phyloP scores from a whole-genome alignment of 768 basidiomycete genomes.

The Steccherinum ochraceum region DNA sequence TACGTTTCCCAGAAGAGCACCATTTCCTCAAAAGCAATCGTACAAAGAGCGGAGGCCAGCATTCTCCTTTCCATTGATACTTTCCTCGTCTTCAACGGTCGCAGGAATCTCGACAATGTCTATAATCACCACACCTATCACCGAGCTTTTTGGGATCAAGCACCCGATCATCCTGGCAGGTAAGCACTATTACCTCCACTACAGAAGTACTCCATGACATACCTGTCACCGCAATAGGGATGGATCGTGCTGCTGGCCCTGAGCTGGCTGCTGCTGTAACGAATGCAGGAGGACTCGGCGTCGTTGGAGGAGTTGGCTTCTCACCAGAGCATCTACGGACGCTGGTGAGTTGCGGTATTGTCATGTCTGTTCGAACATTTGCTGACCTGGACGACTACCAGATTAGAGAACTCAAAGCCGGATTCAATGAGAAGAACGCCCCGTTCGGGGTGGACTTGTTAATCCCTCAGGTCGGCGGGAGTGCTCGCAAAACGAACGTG shows the following conservation, averaged over 20 bases:
- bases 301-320: conserved; percentile 86
- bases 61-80: no score
- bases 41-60: no score
- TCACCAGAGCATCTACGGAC: conserved; percentile 74
- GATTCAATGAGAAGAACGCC: conserved; percentile 64
- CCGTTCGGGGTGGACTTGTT: conserved; percentile 93
- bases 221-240: conserved; percentile 29
- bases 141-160: conserved; percentile 75
- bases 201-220: no score
- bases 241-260: conserved; percentile 66
- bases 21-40: no score
- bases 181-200: conserved; percentile 11
- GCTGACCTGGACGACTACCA: no score
- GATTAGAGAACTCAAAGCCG: conserved; percentile 70
- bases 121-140: conserved; percentile 68
- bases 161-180: conserved; percentile 82
- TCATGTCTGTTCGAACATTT: background rate
- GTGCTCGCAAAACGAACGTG: conserved; percentile 88
- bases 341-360: conserved; percentile 46
- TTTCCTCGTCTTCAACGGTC: no score
- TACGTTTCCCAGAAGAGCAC: no score
- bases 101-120: no score
- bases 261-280: conserved; percentile 92
- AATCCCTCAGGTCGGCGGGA: conserved; percentile 81
- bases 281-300: conserved; percentile 89